A percentile compares a stretch with the other conserved stretches of the same genome.
Evolutionary conservation across 2,329 filamentous ascomycete species (phyloP).

Genomic region (Knufia fluminis): DNA sequence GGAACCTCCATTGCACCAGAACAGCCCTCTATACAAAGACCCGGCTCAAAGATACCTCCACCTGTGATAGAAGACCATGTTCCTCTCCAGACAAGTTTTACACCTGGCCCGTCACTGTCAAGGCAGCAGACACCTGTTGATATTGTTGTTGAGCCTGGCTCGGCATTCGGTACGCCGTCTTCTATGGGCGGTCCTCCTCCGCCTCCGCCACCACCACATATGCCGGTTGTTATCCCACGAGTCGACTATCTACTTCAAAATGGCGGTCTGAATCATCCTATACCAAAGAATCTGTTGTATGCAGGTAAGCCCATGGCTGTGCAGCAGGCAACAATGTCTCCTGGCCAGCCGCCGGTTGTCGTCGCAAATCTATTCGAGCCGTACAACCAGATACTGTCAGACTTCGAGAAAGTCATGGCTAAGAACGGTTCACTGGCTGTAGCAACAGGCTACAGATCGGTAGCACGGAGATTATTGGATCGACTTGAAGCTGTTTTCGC

Average conservation of each 20-base stretch:
- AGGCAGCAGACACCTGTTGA: conserved; percentile 21
- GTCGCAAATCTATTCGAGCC: conserved; percentile 71
- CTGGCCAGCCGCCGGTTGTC: conserved; percentile 57
- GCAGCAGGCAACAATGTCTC: conserved; percentile 42
- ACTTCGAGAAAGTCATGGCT: conserved; percentile 71
- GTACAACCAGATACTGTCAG: conserved; percentile 72
- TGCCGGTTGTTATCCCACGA: conserved; percentile 60
- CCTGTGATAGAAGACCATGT: not conserved
- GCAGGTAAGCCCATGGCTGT: conserved; percentile 33
- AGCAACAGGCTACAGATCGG: conserved; percentile 86
- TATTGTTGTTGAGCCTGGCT: conserved; percentile 4
- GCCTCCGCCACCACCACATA: conserved; percentile 63
- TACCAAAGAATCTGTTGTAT: conserved; percentile 62
- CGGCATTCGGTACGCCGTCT: conserved; percentile 20
- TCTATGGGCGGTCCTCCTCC: conserved; percentile 43
- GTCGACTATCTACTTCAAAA: conserved; percentile 90
- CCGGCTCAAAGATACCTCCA: conserved; percentile 18
- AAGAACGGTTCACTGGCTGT: conserved; percentile 87
- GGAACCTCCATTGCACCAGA: conserved; percentile 39
- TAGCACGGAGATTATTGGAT: conserved; percentile 83
- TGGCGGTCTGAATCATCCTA: conserved; percentile 63
- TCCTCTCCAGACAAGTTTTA: not conserved
- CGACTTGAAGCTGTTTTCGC: conserved; percentile 90
- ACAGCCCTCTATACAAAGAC: conserved; percentile 28
- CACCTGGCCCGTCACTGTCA: not conserved